Percentiles rank a stretch among this genome's conserved stretches.
Conservation (phyloP, 2,329 filamentous ascomycete genomes). For the Microdochium paspali region DNA sequence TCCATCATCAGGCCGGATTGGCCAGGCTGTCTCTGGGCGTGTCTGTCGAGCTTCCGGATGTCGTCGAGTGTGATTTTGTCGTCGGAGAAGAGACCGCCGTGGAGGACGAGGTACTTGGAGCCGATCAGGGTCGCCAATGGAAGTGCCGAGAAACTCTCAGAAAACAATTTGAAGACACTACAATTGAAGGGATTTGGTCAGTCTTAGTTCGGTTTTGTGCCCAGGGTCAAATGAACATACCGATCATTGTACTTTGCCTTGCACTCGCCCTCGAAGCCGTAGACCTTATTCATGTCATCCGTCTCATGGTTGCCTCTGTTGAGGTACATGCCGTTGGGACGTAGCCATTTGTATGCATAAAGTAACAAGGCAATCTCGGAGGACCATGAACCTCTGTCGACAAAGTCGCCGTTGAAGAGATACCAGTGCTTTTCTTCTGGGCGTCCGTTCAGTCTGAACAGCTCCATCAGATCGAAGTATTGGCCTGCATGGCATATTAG, state of each 20-base stretch:
- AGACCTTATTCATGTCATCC: slow-evolving; percentile 98
- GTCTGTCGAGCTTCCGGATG: slow-evolving; percentile 84
- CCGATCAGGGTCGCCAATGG: slow-evolving; percentile 89
- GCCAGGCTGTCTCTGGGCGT: slow-evolving; percentile 85
- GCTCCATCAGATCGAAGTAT: slow-evolving; percentile 94
- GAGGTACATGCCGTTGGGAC: slow-evolving; percentile 80
- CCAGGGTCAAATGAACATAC: slow-evolving; percentile 15
- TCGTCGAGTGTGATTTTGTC: slow-evolving; percentile 89
- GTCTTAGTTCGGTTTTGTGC: slow-evolving; percentile 1
- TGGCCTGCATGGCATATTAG: slow-evolving; percentile 52
- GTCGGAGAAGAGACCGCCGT: slow-evolving; percentile 92
- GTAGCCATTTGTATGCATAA: slow-evolving; percentile 95
- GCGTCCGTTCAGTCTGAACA: slow-evolving; percentile 84
- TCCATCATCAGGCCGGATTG: slow-evolving; percentile 99
- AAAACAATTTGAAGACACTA: slow-evolving; percentile 91
- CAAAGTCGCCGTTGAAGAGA: slow-evolving; percentile 97
- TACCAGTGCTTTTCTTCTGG: slow-evolving; percentile 85
- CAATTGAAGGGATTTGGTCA: slow-evolving; percentile 3
- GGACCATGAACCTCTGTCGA: slow-evolving; percentile 95
- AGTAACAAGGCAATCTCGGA: slow-evolving; percentile 90
- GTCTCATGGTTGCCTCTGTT: slow-evolving; percentile 99
- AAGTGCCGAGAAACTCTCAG: slow-evolving; percentile 91
- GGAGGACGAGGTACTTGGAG: slow-evolving; percentile 81
- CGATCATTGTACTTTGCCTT: slow-evolving; percentile 95
- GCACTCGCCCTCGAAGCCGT: slow-evolving; percentile 97